Conservation (phyloP, 768 basidiomycete genomes). For the Pleurotus eryngii region DNA sequence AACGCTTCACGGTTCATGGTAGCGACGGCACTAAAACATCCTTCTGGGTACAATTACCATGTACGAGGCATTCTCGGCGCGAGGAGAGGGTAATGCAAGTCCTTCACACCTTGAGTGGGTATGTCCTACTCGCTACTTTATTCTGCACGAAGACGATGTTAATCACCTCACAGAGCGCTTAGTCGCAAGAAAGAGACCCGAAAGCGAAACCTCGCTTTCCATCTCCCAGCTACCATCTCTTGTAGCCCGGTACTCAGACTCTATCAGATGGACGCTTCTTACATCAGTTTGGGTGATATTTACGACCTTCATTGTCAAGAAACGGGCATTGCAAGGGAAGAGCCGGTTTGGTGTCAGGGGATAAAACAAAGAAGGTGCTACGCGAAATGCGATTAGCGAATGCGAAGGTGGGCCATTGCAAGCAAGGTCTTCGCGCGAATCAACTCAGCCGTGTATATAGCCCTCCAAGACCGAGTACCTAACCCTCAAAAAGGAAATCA, state of each 20-base stretch:
- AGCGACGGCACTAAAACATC: constrained; percentile 86
- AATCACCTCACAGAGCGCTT: constrained; percentile 55
- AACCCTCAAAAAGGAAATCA: constrained; percentile 75
- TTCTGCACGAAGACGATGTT: background rate
- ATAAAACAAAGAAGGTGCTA: constrained; percentile 74
- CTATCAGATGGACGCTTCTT: constrained; percentile 89
- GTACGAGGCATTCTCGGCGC: constrained; percentile 78
- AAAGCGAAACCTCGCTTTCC: constrained; percentile 88
- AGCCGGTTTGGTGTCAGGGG: constrained; percentile 84
- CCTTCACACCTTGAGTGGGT: constrained; percentile 95
- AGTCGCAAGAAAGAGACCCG: constrained; percentile 87
- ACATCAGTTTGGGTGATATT: constrained; percentile 87
- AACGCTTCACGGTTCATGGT: constrained; percentile 87
- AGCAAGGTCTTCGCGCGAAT: no score
- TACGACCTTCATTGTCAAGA: constrained; percentile 87
- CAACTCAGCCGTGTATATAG: constrained; percentile 27
- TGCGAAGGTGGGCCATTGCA: constrained; percentile 34
- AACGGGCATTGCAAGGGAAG: constrained; percentile 75
- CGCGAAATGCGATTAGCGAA: constrained; percentile 52
- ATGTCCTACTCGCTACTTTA: constrained; percentile 17
- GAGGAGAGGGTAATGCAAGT: constrained; percentile 92
- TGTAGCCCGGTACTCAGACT: constrained; percentile 81
- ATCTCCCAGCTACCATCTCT: constrained; percentile 84
- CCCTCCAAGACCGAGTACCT: constrained; percentile 63
- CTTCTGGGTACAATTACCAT: constrained; percentile 89